phyloP scores from a whole-genome alignment of 2,329 filamentous ascomycete species.

The Talaromyces sp. region DNA sequence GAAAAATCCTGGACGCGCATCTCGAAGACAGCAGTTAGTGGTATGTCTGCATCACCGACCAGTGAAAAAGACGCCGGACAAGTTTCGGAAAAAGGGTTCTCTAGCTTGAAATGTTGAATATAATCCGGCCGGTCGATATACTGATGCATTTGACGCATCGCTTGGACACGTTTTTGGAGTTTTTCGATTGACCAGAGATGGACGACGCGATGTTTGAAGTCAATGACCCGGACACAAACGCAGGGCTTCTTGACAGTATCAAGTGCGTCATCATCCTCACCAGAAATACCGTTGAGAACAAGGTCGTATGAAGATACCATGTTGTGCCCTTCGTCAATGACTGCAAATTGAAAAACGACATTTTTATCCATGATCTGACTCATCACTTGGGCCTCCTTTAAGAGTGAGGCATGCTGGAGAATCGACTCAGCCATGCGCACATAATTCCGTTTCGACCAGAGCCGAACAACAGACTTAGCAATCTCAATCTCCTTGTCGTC shows the following conservation, averaged over 20 bases:
- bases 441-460: constrained; percentile 82
- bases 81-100: constrained; percentile 87
- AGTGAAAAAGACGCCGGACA: constrained; percentile 91
- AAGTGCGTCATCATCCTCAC: constrained; percentile 79
- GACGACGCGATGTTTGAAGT: constrained; percentile 81
- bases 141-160: constrained; percentile 96
- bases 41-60: constrained; percentile 88
- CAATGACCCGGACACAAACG: constrained; percentile 82
- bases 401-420: constrained; percentile 76
- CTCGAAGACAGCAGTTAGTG: constrained; percentile 88
- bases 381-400: constrained; percentile 98
- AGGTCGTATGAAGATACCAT: constrained; percentile 95
- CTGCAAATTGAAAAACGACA: constrained; percentile 90
- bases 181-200: constrained; percentile 95
- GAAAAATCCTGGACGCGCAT: constrained; percentile 91
- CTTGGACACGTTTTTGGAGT: constrained; percentile 76
- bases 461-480: constrained; percentile 63
- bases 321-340: constrained; percentile 83
- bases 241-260: constrained; percentile 84
- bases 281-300: constrained; percentile 83
- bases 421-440: constrained; percentile 92
- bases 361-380: constrained; percentile 92
- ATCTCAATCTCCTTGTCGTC: constrained; percentile 68
- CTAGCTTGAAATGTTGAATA: constrained; percentile 83
- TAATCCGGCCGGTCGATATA: constrained; percentile 95